phyloP scores from a whole-genome alignment of 305 asterid species.

The Solanum hybrid region DNA sequence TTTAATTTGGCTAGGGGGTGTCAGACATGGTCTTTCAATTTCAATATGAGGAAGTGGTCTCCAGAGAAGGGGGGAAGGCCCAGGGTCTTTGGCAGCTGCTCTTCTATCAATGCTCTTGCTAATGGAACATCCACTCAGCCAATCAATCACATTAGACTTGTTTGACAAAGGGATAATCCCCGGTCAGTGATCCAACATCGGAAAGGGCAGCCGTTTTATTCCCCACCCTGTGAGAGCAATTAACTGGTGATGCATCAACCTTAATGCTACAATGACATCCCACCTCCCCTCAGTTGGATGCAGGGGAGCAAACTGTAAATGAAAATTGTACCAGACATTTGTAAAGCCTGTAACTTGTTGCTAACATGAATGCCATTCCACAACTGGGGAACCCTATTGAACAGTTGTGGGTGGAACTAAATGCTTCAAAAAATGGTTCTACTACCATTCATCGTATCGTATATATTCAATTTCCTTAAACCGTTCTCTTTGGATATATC shows the following conservation, averaged over 20 bases:
- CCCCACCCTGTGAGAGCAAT: background rate
- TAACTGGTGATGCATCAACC: background rate
- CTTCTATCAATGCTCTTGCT: background rate
- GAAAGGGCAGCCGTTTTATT: background rate
- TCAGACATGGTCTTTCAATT: background rate
- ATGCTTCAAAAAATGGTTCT: background rate
- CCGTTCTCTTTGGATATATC: background rate
- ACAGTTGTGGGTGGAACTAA: background rate
- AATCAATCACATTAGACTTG: background rate
- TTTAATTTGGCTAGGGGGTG: background rate
- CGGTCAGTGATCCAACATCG: background rate
- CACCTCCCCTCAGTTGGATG: background rate
- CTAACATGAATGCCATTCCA: background rate
- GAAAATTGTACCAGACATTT: background rate
- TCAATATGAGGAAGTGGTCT: background rate
- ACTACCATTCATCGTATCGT: background rate
- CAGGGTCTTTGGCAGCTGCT: background rate
- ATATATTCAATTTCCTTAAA: background rate
- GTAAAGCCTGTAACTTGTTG: background rate
- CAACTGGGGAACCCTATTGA: background rate
- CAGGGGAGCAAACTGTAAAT: background rate
- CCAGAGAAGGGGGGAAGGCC: background rate
- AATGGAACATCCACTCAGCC: background rate
- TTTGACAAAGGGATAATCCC: background rate
- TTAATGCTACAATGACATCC: background rate